Evolutionary conservation across 495 filamentous ascomycete genomes (phyloP).

Genomic region (Penicillium fimorum): DNA sequence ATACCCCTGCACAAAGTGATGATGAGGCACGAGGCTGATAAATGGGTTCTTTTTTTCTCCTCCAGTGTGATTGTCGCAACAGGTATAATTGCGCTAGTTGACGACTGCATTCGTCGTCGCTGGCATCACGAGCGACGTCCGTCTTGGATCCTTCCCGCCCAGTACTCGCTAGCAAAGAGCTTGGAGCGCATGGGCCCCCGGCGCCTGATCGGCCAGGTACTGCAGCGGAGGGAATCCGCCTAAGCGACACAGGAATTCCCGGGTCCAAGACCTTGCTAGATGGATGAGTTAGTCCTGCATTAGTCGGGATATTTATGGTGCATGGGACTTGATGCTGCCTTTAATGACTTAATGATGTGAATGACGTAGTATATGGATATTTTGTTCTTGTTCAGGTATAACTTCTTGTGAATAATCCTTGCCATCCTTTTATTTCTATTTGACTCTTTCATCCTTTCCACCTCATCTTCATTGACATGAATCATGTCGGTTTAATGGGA

Average conservation of each 20-base stretch:
- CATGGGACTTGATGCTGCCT: not conserved
- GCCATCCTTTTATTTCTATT: not conserved
- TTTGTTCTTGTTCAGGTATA: not conserved
- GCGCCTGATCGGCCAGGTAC: slow-evolving; percentile 74
- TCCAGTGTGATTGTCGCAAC: slow-evolving; percentile 82
- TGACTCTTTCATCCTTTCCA: not conserved
- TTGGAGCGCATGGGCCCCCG: slow-evolving; percentile 69
- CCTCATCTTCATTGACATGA: not conserved
- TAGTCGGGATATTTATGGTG: not conserved
- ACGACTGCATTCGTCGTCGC: slow-evolving; percentile 83
- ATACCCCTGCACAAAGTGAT: not conserved
- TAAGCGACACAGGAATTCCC: slow-evolving; percentile 15
- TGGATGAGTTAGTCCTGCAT: slow-evolving; percentile 9
- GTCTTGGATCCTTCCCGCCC: slow-evolving; percentile 54
- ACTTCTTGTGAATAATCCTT: not conserved
- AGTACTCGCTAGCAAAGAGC: slow-evolving; percentile 55
- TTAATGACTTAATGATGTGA: slow-evolving; percentile 11
- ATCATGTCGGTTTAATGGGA: not conserved
- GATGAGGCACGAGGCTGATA: slow-evolving; percentile 21
- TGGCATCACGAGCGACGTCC: slow-evolving; percentile 67
- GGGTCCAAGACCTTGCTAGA: not conserved
- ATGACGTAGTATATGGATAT: not conserved
- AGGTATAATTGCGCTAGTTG: slow-evolving; percentile 84
- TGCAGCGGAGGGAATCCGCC: slow-evolving; percentile 56
- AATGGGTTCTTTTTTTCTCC: slow-evolving; percentile 15